Evolutionary conservation across 2,329 filamentous ascomycete species (phyloP).

Genomic region (Fusarium sp.): DNA sequence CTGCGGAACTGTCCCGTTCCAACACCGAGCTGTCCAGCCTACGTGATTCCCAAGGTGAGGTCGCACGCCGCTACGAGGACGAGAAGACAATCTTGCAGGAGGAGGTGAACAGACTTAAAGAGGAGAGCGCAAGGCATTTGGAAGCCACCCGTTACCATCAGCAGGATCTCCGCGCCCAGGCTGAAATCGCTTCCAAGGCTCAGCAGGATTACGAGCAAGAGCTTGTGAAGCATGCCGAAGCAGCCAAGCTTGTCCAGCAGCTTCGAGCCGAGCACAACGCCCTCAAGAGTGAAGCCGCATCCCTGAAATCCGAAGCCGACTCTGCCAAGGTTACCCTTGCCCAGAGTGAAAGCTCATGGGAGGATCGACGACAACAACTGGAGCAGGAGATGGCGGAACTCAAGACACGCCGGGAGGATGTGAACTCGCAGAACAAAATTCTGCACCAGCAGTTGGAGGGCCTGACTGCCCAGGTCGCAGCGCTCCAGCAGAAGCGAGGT

Average conservation of each 20-base stretch:
- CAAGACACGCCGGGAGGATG: slow-evolving; percentile 83
- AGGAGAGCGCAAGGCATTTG: slow-evolving; percentile 83
- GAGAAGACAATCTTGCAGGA: slow-evolving; percentile 84
- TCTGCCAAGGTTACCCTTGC: slow-evolving; percentile 83
- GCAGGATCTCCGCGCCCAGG: slow-evolving; percentile 91
- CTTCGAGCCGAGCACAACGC: slow-evolving; percentile 85
- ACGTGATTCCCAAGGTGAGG: slow-evolving; percentile 84
- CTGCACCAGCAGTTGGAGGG: slow-evolving; percentile 90
- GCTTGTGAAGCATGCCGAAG: slow-evolving; percentile 93
- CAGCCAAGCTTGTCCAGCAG: slow-evolving; percentile 85
- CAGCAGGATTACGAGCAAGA: slow-evolving; percentile 97
- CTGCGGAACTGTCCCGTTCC: slow-evolving; percentile 81
- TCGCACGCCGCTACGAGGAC: slow-evolving; percentile 78
- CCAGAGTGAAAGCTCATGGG: slow-evolving; percentile 90
- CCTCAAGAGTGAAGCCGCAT: slow-evolving; percentile 82
- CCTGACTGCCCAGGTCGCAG: slow-evolving; percentile 82
- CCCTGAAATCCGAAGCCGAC: slow-evolving; percentile 84
- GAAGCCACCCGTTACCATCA: slow-evolving; percentile 88
- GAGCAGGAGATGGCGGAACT: slow-evolving; percentile 87
- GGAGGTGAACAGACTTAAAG: slow-evolving; percentile 84
- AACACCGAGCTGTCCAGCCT: slow-evolving; percentile 86
- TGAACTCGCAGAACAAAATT: slow-evolving; percentile 89
- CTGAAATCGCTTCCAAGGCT: slow-evolving; percentile 91
- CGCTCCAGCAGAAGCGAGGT: slow-evolving; percentile 81
- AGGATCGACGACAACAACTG: slow-evolving; percentile 81